phyloP scores from a whole-genome alignment of 2,329 filamentous ascomycete species.

The Cladophialophora chaetospira region DNA sequence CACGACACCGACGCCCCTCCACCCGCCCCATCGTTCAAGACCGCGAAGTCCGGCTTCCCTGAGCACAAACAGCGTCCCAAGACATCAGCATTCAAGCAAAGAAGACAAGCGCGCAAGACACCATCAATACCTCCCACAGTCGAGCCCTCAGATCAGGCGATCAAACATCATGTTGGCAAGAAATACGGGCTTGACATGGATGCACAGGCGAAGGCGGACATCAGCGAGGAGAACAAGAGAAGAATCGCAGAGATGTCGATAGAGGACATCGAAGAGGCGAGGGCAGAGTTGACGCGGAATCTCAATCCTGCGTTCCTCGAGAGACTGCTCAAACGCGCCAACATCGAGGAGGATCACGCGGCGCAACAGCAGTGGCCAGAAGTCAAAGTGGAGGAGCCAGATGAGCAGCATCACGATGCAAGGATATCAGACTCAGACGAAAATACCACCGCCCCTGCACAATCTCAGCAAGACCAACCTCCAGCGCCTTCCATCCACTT shows the following conservation, averaged over 20 bases:
- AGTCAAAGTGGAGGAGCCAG: slow-evolving; percentile 4
- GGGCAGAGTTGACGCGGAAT: slow-evolving; percentile 75
- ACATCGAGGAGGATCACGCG: slow-evolving; percentile 62
- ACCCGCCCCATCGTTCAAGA: slow-evolving; percentile 60
- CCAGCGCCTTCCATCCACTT: slow-evolving; percentile 45
- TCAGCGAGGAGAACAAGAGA: slow-evolving; percentile 79
- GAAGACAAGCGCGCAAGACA: slow-evolving; percentile 46
- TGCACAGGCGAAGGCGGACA: slow-evolving; percentile 65
- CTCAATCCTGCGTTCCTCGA: slow-evolving; percentile 76
- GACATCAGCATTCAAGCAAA: slow-evolving; percentile 78
- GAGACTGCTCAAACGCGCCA: slow-evolving; percentile 73
- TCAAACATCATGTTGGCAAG: slow-evolving; percentile 28
- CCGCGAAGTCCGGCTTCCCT: slow-evolving; percentile 76
- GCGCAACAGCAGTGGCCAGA: slow-evolving; percentile 19
- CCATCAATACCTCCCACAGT: slow-evolving; percentile 26
- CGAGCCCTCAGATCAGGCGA: slow-evolving; percentile 30
- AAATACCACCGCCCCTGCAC: slow-evolving; percentile 4
- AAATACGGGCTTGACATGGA: slow-evolving; percentile 37
- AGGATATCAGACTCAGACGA: slow-evolving; percentile 21
- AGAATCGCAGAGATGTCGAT: slow-evolving; percentile 76
- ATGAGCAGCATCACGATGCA: not conserved
- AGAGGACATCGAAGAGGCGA: slow-evolving; percentile 77
- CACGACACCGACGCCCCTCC: slow-evolving; percentile 55
- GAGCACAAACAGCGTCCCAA: slow-evolving; percentile 76
- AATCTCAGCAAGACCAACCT: slow-evolving; percentile 14